Percentiles rank a stretch among this genome's conserved stretches.
These are phyloP conservation scores for Collybia sordida DNA, from an alignment of 768 basidiomycete species.

Conservation along the genomic window DNA sequence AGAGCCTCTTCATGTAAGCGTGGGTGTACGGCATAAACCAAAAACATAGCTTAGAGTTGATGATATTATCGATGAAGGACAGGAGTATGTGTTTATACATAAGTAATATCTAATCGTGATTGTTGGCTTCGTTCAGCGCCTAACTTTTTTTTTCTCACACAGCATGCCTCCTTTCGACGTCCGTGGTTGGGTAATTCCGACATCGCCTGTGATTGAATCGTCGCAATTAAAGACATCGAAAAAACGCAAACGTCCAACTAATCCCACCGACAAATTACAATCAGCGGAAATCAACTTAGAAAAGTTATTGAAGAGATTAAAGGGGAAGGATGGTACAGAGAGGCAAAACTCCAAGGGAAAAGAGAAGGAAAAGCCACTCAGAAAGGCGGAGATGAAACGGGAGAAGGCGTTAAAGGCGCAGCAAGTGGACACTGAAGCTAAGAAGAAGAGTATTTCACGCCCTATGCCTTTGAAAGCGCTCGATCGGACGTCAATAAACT, in stretches of 20 bases:
- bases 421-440: constrained; percentile 15
- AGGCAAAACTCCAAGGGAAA: background rate
- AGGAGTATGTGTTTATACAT: too few species aligned
- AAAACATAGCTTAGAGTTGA: too few species aligned
- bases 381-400: constrained; percentile 18
- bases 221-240: constrained; percentile 33
- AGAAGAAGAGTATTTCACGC: constrained; percentile 20
- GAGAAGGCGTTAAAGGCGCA: constrained; percentile 15
- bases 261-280: constrained; percentile 33
- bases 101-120: too few species aligned
- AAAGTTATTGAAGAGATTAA: constrained; percentile 54
- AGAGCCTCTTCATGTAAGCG: too few species aligned
- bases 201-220: constrained; percentile 36
- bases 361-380: constrained; percentile 13
- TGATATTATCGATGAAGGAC: too few species aligned
- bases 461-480: constrained; percentile 14
- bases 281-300: constrained; percentile 55
- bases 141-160: constrained; percentile 1
- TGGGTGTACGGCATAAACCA: too few species aligned
- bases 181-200: constrained; percentile 64
- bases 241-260: constrained; percentile 52
- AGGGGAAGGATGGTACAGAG: constrained; percentile 18
- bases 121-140: too few species aligned
- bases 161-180: constrained; percentile 60
- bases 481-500: constrained; percentile 3